Evolutionary conservation across 768 basidiomycete species (phyloP), one percentile per base, ranked within the genome.

Genomic region (Phlebiopsis gigantea): DNA sequence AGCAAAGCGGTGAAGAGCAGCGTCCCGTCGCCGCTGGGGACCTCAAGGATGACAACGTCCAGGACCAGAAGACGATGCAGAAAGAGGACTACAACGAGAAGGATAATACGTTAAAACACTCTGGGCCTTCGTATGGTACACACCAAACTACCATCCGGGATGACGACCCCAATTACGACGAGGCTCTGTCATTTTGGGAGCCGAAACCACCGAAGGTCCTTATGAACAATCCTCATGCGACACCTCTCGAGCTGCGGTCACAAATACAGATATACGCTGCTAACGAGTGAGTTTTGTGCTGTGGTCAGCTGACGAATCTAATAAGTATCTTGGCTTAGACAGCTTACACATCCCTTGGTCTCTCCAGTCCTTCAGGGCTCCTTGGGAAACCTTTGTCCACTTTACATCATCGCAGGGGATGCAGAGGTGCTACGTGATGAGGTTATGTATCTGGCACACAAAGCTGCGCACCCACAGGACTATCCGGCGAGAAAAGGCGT

Each of bases 251-350:
- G 60, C 57, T 82, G 25, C 75, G 71, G 19, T 77, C 83, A 1
- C 88, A 89, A 63, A 90, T 91, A 15, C 90, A 93, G 69, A 73
- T 88, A 14, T 90, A 91, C 66, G 85, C 86, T 4, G 81, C 84
- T 1, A 90, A 83, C 39, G 84, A 85, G 78, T 87, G 73, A 52
- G 80, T 71, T 46, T 26, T 42, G n/a, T 15, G 3, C 34, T 49
- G 24, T 43, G 19, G 7, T n/a, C 57, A 21, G 44, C 4, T 42
- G 21, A 22, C 5, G 15, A n/a, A 1, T 8, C 19, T 12, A 39
- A 31, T 10, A 25, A 34, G 19, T 24, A 43, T 7, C 21, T 1
- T 21, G 2, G 22, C 42, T 1, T 31, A 81, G 79, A 62, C 81
- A 84, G 63, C 70, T 89, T 6, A 77, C 77, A 0, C 85, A 88